Percentiles rank a stretch among this genome's conserved stretches.
phyloP scores from a whole-genome alignment of 83 land plant genomes.

The Picea engelmannii region DNA sequence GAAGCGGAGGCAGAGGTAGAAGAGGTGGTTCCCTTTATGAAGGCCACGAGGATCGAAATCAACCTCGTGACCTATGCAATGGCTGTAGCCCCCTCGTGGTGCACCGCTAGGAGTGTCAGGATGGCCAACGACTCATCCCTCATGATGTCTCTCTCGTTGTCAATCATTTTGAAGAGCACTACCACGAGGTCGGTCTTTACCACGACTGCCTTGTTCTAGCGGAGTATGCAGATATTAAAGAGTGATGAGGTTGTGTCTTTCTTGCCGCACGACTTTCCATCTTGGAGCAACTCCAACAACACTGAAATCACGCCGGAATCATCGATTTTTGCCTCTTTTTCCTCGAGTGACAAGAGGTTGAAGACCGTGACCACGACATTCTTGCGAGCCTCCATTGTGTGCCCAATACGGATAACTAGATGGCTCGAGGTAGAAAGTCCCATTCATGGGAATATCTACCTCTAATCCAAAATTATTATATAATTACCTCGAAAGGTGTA shows the following conservation, averaged over 20 bases:
- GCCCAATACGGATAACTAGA: too few species aligned
- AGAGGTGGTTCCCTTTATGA: slow-evolving; percentile 39
- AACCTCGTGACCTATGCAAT: slow-evolving; percentile 42
- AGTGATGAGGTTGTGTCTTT: slow-evolving; percentile 83
- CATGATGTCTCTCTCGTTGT: slow-evolving; percentile 20
- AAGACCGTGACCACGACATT: slow-evolving; percentile 83
- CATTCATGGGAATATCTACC: too few species aligned
- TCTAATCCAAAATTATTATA: too few species aligned
- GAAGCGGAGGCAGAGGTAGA: too few species aligned
- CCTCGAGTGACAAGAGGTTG: slow-evolving; percentile 71
- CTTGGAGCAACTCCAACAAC: slow-evolving; percentile 57
- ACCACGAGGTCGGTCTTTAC: slow-evolving; percentile 55
- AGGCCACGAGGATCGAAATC: slow-evolving; percentile 40
- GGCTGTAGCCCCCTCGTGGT: slow-evolving; percentile 53
- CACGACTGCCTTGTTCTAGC: slow-evolving; percentile 67
- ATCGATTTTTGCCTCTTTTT: slow-evolving; percentile 73
- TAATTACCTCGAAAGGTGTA: too few species aligned
- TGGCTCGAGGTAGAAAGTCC: too few species aligned
- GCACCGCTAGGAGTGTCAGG: slow-evolving; percentile 54
- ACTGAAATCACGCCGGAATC: slow-evolving; percentile 57
- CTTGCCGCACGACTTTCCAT: slow-evolving; percentile 51
- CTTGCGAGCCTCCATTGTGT: slow-evolving; percentile 53
- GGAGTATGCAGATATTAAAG: slow-evolving; percentile 58
- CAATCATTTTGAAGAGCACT: slow-evolving; percentile 37
- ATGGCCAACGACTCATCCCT: slow-evolving; percentile 68